Base-by-base conservation (phyloP, 2,329 filamentous ascomycete species). In the Ascocoryne sarcoides region DNA sequence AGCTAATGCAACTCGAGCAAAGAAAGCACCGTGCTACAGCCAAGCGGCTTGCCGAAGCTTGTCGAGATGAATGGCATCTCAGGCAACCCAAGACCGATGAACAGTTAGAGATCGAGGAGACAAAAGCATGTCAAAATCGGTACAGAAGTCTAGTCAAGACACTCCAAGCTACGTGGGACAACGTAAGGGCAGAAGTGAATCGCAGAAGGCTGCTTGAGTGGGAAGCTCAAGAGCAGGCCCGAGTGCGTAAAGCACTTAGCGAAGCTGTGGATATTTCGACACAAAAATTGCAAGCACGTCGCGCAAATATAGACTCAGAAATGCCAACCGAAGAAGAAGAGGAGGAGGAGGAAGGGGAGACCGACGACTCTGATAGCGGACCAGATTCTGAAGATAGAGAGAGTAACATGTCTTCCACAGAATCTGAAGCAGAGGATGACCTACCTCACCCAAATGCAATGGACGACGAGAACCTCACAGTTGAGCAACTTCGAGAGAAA, bases 91-190 rank as follows among this genome's bases (percentile, higher is more conserved):
- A 86, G 52, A 79, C 81, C 1, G 69, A 74, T 1, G 87, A 95
- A 55, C 83, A 96, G 58, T 72, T 95, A 14, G 80, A 89, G 52
- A 76, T 75, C 10, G 90, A 96, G 58, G 79, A 84, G 43, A 71
- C 74, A 39, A 78, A 81, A 17, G 70, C 79, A 52, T 79, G 79
- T 62, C 69, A 79, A 45, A 65, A 67, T 33, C 74, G 78, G 19
- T 94, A 92, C 60, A 85, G 77, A 45, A 73, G 79, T 44, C 75
- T 95, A 12, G 69, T 82, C 48, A 79, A 62, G 49, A 68, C 65
- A 14, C 49, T 79, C 30, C 61, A 61, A 30, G 71, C 67, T 21
- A 80, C 71, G 0, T 82, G 78, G 76, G 77, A 81, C 20, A 82
- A 80, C 52, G 75, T 81, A 10, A 73, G 64, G 36, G 57, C 60